Evolutionary conservation across 2,329 filamentous ascomycete genomes (phyloP).

Genomic region (Xylariomycetidae sp.): DNA sequence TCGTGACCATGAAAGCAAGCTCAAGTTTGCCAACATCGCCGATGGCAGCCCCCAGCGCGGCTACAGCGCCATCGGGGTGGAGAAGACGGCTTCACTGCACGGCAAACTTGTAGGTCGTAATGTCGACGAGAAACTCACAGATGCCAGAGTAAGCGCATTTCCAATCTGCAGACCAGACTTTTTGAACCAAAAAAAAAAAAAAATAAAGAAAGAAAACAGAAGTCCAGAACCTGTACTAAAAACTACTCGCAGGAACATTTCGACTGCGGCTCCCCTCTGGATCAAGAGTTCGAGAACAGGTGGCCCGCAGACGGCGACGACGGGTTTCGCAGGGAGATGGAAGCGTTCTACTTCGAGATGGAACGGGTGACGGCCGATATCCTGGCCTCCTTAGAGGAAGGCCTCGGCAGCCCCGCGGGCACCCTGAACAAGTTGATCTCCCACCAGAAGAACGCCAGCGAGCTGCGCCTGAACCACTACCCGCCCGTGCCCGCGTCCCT

Average conservation of each 20-base stretch:
- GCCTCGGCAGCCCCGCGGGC: conserved; percentile 3
- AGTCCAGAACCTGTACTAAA: neutral
- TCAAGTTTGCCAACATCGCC: neutral
- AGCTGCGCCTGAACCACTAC: conserved; percentile 10
- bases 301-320: conserved; percentile 4
- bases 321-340: conserved; percentile 8
- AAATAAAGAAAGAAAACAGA: neutral
- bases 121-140: neutral
- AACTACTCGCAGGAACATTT: conserved; percentile 8
- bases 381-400: conserved; percentile 6
- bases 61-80: neutral
- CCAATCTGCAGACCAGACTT: too few species aligned
- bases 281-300: conserved; percentile 7
- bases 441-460: conserved; percentile 4
- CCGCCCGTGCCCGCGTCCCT: conserved; percentile 5
- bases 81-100: neutral
- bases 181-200: neutral
- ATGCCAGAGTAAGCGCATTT: neutral
- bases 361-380: conserved; percentile 2
- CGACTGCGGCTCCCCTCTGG: conserved; percentile 3
- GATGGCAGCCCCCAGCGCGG: conserved; percentile 1
- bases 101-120: neutral
- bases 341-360: conserved; percentile 1
- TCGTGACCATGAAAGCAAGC: neutral
- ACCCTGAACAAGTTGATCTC: conserved; percentile 6